Base-by-base conservation (phyloP, 352 stramenopile species). In the Pythium brachiatum region DNA sequence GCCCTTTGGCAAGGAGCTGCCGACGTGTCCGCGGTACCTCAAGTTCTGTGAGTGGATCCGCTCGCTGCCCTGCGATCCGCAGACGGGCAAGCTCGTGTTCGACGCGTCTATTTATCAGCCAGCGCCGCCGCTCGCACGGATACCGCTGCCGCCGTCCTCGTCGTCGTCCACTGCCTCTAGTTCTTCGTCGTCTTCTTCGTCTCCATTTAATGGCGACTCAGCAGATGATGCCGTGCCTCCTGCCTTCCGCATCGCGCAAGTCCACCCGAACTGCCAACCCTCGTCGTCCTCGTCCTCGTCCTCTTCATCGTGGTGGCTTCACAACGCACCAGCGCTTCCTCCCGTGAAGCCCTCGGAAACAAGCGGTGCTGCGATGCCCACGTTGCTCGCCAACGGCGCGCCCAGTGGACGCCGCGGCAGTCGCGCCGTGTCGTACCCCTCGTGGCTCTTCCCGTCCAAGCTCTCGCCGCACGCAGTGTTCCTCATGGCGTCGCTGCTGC, bases 1-100 rank as follows among this genome's bases (percentile, higher is more conserved):
- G 5, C 96, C 96, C 0, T 99, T 99, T 73, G 95, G 95, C 53
- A 97, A 97, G 57, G 95, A 99, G 48, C 71, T 99, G 23, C 67
- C 89, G 21, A 86, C 89, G 38, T 99, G 96, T 63, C 84, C 94
- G 34, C 77, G 96, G 36, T 99, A 96, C 76, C 87, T 97, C 66
- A 97, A 97, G 54, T 98, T 98, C 69, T 79, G 83, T 62, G 96
- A 98, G 69, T 98, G 93, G 94, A 79, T 94, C 54, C 75, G 81
- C 16, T 82, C 80, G 41, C 64, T 92, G 18, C 78, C 79, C 1
- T 76, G 70, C 18, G 84, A 92, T 23, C 55, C 75, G 23, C 75
- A 91, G 44, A 88, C 79, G 0, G 78, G 81, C 27, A 92, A 89
- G 58, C 70, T 90, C 27, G 12, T 88, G 32, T 89, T 78, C 32